Percentiles rank a stretch among this genome's conserved stretches.
phyloP scores from a whole-genome alignment of 164 flowering plant genomes.

The Tetracentron sinense region DNA sequence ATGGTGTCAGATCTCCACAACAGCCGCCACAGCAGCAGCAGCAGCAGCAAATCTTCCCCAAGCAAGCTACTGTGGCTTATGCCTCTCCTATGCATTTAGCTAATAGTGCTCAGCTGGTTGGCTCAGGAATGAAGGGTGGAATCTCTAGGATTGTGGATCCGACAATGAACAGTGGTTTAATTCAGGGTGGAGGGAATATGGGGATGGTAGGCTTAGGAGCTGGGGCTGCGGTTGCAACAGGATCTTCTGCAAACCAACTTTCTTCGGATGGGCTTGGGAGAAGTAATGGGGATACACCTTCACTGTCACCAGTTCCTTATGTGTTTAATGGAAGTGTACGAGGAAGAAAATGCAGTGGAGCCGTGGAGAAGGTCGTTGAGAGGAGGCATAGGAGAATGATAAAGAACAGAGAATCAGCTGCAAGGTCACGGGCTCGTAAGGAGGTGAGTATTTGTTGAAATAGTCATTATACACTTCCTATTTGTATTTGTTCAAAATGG shows the following conservation, averaged over 20 bases:
- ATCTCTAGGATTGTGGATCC: slow-evolving; percentile 46
- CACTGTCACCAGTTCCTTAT: slow-evolving; percentile 79
- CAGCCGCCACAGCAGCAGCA: slow-evolving; percentile 21
- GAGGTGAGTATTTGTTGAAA: slow-evolving; percentile 48
- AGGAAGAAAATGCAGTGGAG: slow-evolving; percentile 52
- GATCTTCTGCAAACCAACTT: slow-evolving; percentile 59
- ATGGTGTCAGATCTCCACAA: slow-evolving; percentile 45
- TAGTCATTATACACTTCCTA: neutral
- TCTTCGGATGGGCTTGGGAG: slow-evolving; percentile 72
- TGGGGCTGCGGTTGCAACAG: slow-evolving; percentile 39
- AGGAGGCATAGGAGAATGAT: slow-evolving; percentile 92
- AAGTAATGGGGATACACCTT: slow-evolving; percentile 74
- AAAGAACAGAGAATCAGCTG: slow-evolving; percentile 92
- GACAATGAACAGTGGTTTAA: slow-evolving; percentile 31
- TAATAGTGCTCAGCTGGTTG: slow-evolving; percentile 32
- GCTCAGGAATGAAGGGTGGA: slow-evolving; percentile 46
- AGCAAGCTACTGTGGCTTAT: slow-evolving; percentile 39
- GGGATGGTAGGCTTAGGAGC: slow-evolving; percentile 60
- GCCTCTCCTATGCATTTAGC: slow-evolving; percentile 36
- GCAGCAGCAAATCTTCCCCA: slow-evolving; percentile 33
- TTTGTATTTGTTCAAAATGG: neutral
- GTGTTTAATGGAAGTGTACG: slow-evolving; percentile 53
- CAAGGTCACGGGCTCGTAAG: slow-evolving; percentile 93
- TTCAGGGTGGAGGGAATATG: slow-evolving; percentile 48
- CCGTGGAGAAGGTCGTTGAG: slow-evolving; percentile 83